phyloP scores from a whole-genome alignment of 345 rosid species.

The Murraya paniculata region DNA sequence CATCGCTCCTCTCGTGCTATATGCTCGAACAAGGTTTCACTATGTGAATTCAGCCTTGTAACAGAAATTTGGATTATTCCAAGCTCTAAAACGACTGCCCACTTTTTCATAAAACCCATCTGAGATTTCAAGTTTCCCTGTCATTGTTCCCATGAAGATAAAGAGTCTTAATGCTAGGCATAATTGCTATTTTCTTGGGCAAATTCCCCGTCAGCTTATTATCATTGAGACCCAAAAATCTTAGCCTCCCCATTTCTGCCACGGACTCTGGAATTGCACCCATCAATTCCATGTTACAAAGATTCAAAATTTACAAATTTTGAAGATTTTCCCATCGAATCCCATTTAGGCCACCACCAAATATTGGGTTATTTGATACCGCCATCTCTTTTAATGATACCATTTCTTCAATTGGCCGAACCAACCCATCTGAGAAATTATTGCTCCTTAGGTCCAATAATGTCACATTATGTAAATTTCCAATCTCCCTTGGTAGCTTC shows the following conservation, averaged over 20 bases:
- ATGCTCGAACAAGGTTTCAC: slow-evolving; percentile 20
- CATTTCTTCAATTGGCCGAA: slow-evolving; percentile 27
- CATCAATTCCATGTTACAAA: slow-evolving; percentile 20
- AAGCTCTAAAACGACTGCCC: slow-evolving; percentile 38
- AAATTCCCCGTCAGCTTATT: too few relatives aligned
- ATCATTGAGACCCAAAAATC: too few relatives aligned
- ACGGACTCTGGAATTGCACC: slow-evolving; percentile 32
- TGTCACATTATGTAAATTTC: slow-evolving; percentile 25
- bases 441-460: slow-evolving; percentile 35
- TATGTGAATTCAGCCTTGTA: slow-evolving; percentile 1
- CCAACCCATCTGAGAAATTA: slow-evolving; percentile 30
- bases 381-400: slow-evolving; percentile 31
- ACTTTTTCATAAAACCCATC: slow-evolving; percentile 26
- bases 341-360: slow-evolving; percentile 27
- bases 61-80: slow-evolving; percentile 38
- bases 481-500: slow-evolving; percentile 21
- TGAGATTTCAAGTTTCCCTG: slow-evolving; percentile 30
- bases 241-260: neutral
- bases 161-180: slow-evolving; percentile 13
- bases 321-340: slow-evolving; percentile 29
- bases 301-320: slow-evolving; percentile 31
- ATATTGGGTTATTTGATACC: slow-evolving; percentile 27
- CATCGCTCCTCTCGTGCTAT: too few relatives aligned
- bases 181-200: too few relatives aligned
- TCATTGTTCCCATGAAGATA: slow-evolving; percentile 36